Evolutionary conservation across 2,329 filamentous ascomycete species (phyloP).

Genomic region (Hypocrella siamensis): DNA sequence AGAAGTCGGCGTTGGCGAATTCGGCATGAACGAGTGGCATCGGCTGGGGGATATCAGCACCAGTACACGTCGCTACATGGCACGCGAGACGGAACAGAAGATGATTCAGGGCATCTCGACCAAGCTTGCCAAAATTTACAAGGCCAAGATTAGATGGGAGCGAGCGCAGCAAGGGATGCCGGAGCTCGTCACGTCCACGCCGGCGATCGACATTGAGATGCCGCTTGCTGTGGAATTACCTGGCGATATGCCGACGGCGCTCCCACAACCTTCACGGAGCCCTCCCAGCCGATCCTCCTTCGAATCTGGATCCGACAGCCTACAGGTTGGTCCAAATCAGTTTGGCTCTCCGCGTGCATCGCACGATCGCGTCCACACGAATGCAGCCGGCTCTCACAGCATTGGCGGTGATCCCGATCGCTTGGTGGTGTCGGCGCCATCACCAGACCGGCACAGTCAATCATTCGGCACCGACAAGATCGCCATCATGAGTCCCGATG

Average conservation of each 20-base stretch:
- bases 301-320: slow-evolving; percentile 36
- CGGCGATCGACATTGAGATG: slow-evolving; percentile 21
- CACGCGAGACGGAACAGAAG: slow-evolving; percentile 54
- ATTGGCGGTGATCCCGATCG: slow-evolving; percentile 32
- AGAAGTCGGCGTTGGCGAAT: slow-evolving; percentile 88
- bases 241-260: slow-evolving; percentile 31
- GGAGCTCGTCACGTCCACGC: slow-evolving; percentile 25
- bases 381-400: slow-evolving; percentile 15
- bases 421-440: slow-evolving; percentile 39
- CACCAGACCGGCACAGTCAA: slow-evolving; percentile 40
- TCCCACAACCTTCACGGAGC: slow-evolving; percentile 20
- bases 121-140: slow-evolving; percentile 71
- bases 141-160: slow-evolving; percentile 55
- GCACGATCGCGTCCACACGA: slow-evolving; percentile 25
- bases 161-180: slow-evolving; percentile 25
- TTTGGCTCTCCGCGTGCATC: slow-evolving; percentile 34
- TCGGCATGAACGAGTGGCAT: slow-evolving; percentile 98
- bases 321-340: slow-evolving; percentile 22
- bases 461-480: slow-evolving; percentile 53
- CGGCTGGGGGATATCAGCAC: slow-evolving; percentile 91
- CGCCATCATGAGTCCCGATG: slow-evolving; percentile 43
- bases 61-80: slow-evolving; percentile 71
- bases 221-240: slow-evolving; percentile 43
- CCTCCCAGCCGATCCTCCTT: slow-evolving; percentile 35
- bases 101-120: slow-evolving; percentile 63